Percentiles rank a stretch among this genome's conserved stretches.
Conservation (phyloP, 352 stramenopile species). For the Globisporangium orthogonon region DNA sequence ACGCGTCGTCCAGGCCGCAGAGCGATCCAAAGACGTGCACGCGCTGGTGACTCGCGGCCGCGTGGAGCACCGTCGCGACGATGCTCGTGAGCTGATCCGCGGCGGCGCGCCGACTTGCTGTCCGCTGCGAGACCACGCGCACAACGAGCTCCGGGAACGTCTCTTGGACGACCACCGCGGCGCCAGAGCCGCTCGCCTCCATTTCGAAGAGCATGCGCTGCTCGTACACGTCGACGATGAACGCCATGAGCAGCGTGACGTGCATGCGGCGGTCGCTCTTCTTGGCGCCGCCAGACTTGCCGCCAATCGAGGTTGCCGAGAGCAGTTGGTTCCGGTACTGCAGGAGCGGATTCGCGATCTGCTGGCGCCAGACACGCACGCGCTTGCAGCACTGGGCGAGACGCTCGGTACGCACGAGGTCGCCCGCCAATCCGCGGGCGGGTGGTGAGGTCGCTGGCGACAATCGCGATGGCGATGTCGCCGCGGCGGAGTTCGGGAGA, state of each 20-base stretch:
- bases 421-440: background rate
- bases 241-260: conserved; percentile 48
- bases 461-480: background rate
- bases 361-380: conserved; percentile 56
- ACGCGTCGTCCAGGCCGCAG: conserved; percentile 41
- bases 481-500: conserved; percentile 12
- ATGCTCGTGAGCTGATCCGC: conserved; percentile 56
- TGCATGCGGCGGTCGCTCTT: conserved; percentile 71
- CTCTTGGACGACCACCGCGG: conserved; percentile 25
- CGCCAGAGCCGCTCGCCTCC: conserved; percentile 19
- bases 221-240: conserved; percentile 77
- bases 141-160: conserved; percentile 68
- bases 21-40: conserved; percentile 55
- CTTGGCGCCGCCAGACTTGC: conserved; percentile 17
- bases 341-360: conserved; percentile 59
- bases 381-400: conserved; percentile 71
- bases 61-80: conserved; percentile 44
- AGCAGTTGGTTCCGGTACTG: conserved; percentile 50
- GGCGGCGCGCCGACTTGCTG: conserved; percentile 35
- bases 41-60: conserved; percentile 31
- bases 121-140: conserved; percentile 42
- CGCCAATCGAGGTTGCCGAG: conserved; percentile 8
- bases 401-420: conserved; percentile 41
- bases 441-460: too few species aligned
- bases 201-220: conserved; percentile 36